Percentiles rank a stretch among this genome's conserved stretches.
Evolutionary conservation across 805 yeast species (phyloP).

Genomic region (Kluyveromyces aestuarii): DNA sequence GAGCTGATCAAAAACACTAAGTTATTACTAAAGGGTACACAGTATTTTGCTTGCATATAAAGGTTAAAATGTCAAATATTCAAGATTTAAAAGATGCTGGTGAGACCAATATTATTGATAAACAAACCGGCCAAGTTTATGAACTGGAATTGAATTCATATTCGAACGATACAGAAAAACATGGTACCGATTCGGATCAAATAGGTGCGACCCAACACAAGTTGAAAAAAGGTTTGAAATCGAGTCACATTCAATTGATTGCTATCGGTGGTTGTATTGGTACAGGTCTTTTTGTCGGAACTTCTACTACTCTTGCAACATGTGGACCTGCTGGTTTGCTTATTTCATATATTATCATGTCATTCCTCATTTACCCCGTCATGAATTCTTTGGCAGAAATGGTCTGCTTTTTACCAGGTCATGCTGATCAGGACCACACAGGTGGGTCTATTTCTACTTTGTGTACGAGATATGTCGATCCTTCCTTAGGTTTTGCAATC

Average conservation of each 20-base stretch:
- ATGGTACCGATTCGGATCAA: background rate
- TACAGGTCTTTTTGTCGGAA: constrained; percentile 72
- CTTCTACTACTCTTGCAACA: constrained; percentile 48
- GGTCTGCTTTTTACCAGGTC: constrained; percentile 52
- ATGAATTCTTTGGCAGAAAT: constrained; percentile 61
- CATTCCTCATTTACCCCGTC: constrained; percentile 54
- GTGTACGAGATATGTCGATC: constrained; percentile 50
- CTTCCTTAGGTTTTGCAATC: constrained; percentile 50
- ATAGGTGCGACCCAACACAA: constrained; percentile 1
- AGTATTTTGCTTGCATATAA: background rate
- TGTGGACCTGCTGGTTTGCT: constrained; percentile 72
- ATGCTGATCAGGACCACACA: constrained; percentile 32
- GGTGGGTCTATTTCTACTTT: constrained; percentile 51
- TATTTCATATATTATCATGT: constrained; percentile 52
- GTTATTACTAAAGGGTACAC: background rate
- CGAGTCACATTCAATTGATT: constrained; percentile 70
- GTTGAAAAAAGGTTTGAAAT: constrained; percentile 29
- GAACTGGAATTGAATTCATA: constrained; percentile 6
- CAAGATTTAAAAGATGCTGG: constrained; percentile 7
- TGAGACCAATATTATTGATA: constrained; percentile 5
- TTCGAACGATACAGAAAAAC: constrained; percentile 1
- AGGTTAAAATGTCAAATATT: constrained; percentile 1
- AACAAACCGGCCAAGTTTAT: constrained; percentile 7
- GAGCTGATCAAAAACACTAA: background rate
- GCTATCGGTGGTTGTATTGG: constrained; percentile 82